These are phyloP conservation scores for Colletotrichum orchidophilum DNA, from an alignment of 2,329 filamentous ascomycete genomes.

Conservation along the genomic window DNA sequence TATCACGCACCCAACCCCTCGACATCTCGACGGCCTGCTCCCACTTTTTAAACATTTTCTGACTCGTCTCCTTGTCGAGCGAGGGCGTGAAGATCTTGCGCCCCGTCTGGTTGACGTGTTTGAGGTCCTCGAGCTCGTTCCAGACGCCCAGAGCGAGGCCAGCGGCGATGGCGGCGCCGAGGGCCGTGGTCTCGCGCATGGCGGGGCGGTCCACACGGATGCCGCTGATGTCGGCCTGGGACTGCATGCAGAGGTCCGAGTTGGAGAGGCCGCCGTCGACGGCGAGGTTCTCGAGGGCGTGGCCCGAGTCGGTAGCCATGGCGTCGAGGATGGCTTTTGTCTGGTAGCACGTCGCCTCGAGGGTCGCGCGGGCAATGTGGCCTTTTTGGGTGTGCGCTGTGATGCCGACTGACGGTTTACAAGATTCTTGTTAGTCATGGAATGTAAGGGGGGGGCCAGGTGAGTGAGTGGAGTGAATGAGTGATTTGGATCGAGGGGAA, in stretches of 20 bases:
- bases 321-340: slow-evolving; percentile 91
- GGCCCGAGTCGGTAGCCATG: slow-evolving; percentile 87
- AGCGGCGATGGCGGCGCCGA: slow-evolving; percentile 89
- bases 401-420: slow-evolving; percentile 72
- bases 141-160: slow-evolving; percentile 86
- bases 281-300: slow-evolving; percentile 77
- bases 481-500: too few relatives aligned
- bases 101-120: slow-evolving; percentile 75
- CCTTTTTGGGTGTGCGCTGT: slow-evolving; percentile 86
- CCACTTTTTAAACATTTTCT: slow-evolving; percentile 60
- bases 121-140: slow-evolving; percentile 75
- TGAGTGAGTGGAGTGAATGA: neutral
- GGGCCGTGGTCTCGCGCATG: slow-evolving; percentile 90
- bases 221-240: slow-evolving; percentile 84
- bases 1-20: slow-evolving; percentile 56
- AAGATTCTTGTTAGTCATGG: slow-evolving; percentile 8
- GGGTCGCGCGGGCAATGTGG: slow-evolving; percentile 87
- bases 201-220: slow-evolving; percentile 85
- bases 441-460: neutral
- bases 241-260: slow-evolving; percentile 90
- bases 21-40: slow-evolving; percentile 68
- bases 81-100: slow-evolving; percentile 76
- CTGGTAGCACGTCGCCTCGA: slow-evolving; percentile 93
- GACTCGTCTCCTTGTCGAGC: slow-evolving; percentile 56
- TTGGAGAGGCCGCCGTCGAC: slow-evolving; percentile 93